phyloP scores from a whole-genome alignment of 805 yeast species.

The Candida arabinofermentans region DNA sequence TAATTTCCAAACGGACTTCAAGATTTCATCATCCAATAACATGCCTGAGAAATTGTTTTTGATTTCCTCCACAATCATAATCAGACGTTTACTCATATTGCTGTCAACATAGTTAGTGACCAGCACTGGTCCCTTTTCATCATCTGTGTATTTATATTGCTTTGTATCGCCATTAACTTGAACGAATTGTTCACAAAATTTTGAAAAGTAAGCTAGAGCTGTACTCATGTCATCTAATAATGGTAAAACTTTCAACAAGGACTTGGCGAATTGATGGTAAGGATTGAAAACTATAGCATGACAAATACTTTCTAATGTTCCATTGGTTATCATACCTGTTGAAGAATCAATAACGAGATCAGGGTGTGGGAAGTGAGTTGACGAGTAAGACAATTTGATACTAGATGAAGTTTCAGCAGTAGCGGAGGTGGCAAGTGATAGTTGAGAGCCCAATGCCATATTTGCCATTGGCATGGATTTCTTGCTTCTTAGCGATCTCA shows the following conservation, averaged over 20 bases:
- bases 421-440: constrained; percentile 7
- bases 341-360: constrained; percentile 47
- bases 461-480: neutral
- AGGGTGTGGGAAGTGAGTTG: constrained; percentile 58
- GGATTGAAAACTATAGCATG: constrained; percentile 66
- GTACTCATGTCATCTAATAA: constrained; percentile 44
- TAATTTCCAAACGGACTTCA: constrained; percentile 52
- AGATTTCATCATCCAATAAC: constrained; percentile 58
- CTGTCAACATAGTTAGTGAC: constrained; percentile 13
- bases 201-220: constrained; percentile 40
- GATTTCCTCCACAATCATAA: constrained; percentile 51
- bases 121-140: constrained; percentile 6
- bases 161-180: neutral
- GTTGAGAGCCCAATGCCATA: constrained; percentile 10
- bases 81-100: constrained; percentile 45
- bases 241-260: constrained; percentile 51
- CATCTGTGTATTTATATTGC: neutral
- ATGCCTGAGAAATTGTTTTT: constrained; percentile 63
- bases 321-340: constrained; percentile 43
- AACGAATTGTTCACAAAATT: constrained; percentile 21
- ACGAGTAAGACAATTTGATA: constrained; percentile 29
- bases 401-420: constrained; percentile 3
- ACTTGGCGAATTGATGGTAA: constrained; percentile 32
- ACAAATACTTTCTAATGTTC: constrained; percentile 67
- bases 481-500: constrained; percentile 2